phyloP scores from a whole-genome alignment of 2,329 filamentous ascomycete species.

The Arthroderma uncinatum region DNA sequence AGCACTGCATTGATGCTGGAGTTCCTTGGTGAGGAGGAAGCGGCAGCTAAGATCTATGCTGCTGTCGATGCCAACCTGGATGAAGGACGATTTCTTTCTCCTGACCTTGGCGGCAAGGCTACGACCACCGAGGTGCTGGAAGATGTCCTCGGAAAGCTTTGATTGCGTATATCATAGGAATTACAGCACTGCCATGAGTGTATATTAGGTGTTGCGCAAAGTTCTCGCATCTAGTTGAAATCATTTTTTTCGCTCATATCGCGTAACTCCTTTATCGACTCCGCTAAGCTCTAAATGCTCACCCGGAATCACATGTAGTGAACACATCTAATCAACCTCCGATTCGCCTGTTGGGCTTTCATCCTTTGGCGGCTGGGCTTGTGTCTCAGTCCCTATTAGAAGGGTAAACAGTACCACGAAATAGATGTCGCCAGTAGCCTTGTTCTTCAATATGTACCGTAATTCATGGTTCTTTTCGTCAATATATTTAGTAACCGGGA shows the following conservation, averaged over 20 bases:
- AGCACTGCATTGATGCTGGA: conserved; percentile 92
- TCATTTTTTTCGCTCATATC: neutral
- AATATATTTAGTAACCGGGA: conserved; percentile 31
- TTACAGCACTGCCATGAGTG: neutral
- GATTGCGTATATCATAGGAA: neutral
- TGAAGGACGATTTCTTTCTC: conserved; percentile 70
- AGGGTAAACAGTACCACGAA: conserved; percentile 74
- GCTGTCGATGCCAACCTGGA: conserved; percentile 85
- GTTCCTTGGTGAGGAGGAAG: conserved; percentile 77
- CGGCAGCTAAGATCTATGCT: conserved; percentile 78
- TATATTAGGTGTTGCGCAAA: neutral
- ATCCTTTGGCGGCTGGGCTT: conserved; percentile 10
- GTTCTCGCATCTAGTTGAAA: neutral
- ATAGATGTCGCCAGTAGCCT: conserved; percentile 59
- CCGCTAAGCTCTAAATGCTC: neutral
- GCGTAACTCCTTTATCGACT: neutral
- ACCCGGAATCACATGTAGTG: neutral
- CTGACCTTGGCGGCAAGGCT: conserved; percentile 80
- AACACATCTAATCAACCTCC: conserved; percentile 18
- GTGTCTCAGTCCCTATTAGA: conserved; percentile 35
- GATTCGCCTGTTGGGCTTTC: conserved; percentile 8
- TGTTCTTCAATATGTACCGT: conserved; percentile 86
- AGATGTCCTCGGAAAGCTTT: conserved; percentile 56
- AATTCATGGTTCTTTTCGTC: conserved; percentile 65
- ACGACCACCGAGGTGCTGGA: conserved; percentile 76